Percentiles rank a stretch among this genome's conserved stretches.
phyloP scores from a whole-genome alignment of 108 stramenopile genomes.

The Epithemia pelagica region DNA sequence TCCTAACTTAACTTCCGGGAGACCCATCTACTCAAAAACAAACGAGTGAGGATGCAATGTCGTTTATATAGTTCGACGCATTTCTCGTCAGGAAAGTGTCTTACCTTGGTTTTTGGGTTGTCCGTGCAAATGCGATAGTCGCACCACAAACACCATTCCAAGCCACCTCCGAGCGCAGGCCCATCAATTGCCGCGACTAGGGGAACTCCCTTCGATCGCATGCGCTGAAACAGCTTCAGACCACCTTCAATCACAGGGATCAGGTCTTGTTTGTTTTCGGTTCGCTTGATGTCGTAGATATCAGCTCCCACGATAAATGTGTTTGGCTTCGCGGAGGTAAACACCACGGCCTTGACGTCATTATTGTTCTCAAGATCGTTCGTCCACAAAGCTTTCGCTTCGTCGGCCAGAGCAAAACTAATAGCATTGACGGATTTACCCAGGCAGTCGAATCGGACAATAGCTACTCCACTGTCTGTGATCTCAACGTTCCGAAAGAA shows the following conservation, averaged over 20 bases:
- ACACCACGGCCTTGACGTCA: slow-evolving; percentile 88
- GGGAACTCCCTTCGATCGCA: slow-evolving; percentile 75
- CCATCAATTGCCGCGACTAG: slow-evolving; percentile 96
- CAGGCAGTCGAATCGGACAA: slow-evolving; percentile 90
- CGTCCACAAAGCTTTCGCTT: slow-evolving; percentile 81
- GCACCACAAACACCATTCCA: slow-evolving; percentile 99
- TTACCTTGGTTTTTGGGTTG: slow-evolving; percentile 74
- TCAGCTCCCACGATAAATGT: slow-evolving; percentile 99
- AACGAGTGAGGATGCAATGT: neutral
- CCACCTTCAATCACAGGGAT: slow-evolving; percentile 79
- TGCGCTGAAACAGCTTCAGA: slow-evolving; percentile 70
- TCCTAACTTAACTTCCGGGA: slow-evolving; percentile 98
- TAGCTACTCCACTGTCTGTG: slow-evolving; percentile 69
- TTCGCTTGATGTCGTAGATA: slow-evolving; percentile 83
- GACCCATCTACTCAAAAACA: slow-evolving; percentile 39
- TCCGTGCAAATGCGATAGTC: slow-evolving; percentile 96
- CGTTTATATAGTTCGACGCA: neutral
- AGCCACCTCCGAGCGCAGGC: slow-evolving; percentile 94
- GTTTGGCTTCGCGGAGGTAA: slow-evolving; percentile 91
- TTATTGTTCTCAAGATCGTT: slow-evolving; percentile 55
- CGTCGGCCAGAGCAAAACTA: slow-evolving; percentile 74
- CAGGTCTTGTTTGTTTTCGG: slow-evolving; percentile 76
- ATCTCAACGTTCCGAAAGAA: slow-evolving; percentile 79
- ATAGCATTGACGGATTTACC: slow-evolving; percentile 91
- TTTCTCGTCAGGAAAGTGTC: neutral